These are phyloP conservation scores for Ramichloridium luteum DNA, from an alignment of 2,329 filamentous ascomycete genomes.

Conservation along the genomic window DNA sequence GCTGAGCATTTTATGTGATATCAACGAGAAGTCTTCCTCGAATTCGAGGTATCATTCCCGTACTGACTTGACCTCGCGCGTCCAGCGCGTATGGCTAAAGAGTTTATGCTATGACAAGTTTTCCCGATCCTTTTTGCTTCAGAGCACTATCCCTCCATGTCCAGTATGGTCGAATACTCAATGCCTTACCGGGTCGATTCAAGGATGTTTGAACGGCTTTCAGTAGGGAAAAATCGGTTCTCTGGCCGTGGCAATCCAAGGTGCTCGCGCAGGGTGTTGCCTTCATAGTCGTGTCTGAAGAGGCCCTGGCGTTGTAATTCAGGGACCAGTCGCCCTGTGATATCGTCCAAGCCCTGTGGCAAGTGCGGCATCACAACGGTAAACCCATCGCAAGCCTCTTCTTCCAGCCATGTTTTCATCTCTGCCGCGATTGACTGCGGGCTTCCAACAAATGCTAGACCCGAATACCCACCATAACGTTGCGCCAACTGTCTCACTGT, in stretches of 20 bases:
- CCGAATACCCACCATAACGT: slow-evolving; percentile 14
- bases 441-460: slow-evolving; percentile 15
- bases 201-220: not conserved
- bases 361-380: slow-evolving; percentile 16
- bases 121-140: too few relatives aligned
- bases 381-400: slow-evolving; percentile 17
- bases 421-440: slow-evolving; percentile 15
- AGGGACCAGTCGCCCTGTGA: slow-evolving; percentile 14
- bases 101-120: too few relatives aligned
- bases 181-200: slow-evolving; percentile 1
- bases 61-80: too few relatives aligned
- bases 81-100: too few relatives aligned
- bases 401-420: slow-evolving; percentile 14
- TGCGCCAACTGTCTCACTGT: slow-evolving; percentile 17
- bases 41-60: too few relatives aligned
- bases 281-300: slow-evolving; percentile 15
- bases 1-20: too few relatives aligned
- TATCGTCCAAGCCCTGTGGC: slow-evolving; percentile 16
- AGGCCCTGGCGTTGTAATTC: slow-evolving; percentile 14
- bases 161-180: too few relatives aligned
- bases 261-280: slow-evolving; percentile 16
- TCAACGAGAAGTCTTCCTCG: too few relatives aligned
- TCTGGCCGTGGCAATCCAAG: slow-evolving; percentile 14
- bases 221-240: slow-evolving; percentile 15
- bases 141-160: too few relatives aligned